A percentile compares a stretch with the other conserved stretches of the same genome.
These are phyloP conservation scores for Linnemannia exigua DNA, from an alignment of 192 early-diverging fungal genomes.

Conservation along the genomic window DNA sequence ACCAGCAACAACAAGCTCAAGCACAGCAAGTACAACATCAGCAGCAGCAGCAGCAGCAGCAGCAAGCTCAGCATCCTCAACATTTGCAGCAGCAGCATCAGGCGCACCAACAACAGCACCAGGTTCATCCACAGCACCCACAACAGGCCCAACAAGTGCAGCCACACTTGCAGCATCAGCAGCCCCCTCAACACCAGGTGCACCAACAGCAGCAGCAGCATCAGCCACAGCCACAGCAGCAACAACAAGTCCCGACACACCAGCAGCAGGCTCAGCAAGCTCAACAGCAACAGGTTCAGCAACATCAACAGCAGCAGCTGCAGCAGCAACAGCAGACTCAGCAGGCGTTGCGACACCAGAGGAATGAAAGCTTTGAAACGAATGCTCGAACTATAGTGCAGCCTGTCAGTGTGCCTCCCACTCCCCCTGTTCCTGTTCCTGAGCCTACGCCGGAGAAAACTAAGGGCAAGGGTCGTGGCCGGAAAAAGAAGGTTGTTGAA, in stretches of 20 bases:
- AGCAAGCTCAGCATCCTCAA: constrained; percentile 16
- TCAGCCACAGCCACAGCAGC: constrained; percentile 6
- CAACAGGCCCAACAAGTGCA: constrained; percentile 17
- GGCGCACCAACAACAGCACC: constrained; percentile 10
- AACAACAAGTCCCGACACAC: constrained; percentile 25
- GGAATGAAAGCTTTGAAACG: constrained; percentile 34
- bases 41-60: constrained; percentile 22
- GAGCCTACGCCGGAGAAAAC: constrained; percentile 24
- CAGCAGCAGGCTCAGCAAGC: constrained; percentile 29
- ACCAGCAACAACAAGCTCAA: constrained; percentile 24
- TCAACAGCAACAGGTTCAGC: constrained; percentile 17
- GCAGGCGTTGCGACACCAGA: constrained; percentile 30
- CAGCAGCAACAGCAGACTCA: constrained; percentile 30
- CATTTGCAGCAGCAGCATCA: neutral
- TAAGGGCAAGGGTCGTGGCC: constrained; percentile 34
- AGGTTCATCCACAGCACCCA: constrained; percentile 19
- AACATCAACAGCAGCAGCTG: constrained; percentile 25
- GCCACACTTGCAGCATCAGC: neutral
- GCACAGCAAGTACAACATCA: constrained; percentile 25
- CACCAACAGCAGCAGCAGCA: constrained; percentile 15
- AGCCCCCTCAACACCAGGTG: neutral
- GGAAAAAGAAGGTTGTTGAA: constrained; percentile 45
- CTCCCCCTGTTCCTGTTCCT: neutral
- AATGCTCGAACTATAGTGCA: constrained; percentile 3
- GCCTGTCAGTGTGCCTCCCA: constrained; percentile 10